These are phyloP conservation scores for Septoria linicola DNA, from an alignment of 2,329 filamentous ascomycete genomes.

Conservation along the genomic window DNA sequence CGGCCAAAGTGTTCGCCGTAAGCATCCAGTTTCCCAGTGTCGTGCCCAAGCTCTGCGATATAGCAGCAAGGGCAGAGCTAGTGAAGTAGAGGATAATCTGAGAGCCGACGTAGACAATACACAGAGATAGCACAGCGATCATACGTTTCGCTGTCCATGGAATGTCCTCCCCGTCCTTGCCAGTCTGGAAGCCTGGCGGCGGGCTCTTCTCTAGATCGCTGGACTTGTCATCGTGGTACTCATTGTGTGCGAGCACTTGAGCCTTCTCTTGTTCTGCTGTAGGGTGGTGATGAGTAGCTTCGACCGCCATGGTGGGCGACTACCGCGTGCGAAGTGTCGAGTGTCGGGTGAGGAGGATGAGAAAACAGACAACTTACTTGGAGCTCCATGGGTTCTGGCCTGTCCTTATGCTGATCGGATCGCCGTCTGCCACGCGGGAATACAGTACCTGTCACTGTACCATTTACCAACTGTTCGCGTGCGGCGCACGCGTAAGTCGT, in stretches of 20 bases:
- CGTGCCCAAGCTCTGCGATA: constrained; percentile 21
- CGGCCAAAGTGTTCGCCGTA: constrained; percentile 28
- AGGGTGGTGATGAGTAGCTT: neutral
- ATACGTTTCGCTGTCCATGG: constrained; percentile 28
- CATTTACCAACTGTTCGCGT: constrained; percentile 8
- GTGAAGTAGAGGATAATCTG: constrained; percentile 30
- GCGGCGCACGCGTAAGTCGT: constrained; percentile 7
- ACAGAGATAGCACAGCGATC: constrained; percentile 26
- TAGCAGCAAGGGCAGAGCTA: constrained; percentile 21
- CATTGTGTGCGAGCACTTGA: constrained; percentile 8
- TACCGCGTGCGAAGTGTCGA: neutral
- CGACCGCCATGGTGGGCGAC: constrained; percentile 11
- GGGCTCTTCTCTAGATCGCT: constrained; percentile 24
- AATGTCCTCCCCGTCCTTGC: constrained; percentile 22
- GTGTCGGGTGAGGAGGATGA: neutral
- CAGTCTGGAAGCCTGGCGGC: constrained; percentile 13
- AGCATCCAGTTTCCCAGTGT: constrained; percentile 27
- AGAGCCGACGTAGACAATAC: constrained; percentile 27
- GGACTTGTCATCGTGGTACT: constrained; percentile 15
- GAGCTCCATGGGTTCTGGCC: constrained; percentile 4
- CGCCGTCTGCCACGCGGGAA: constrained; percentile 19
- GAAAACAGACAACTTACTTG: constrained; percentile 8
- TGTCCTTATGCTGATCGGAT: constrained; percentile 15
- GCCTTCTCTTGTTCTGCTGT: constrained; percentile 10
- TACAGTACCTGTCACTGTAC: constrained; percentile 11